Evolutionary conservation across 2,329 filamentous ascomycete genomes (phyloP).

Genomic region (Colletotrichum spinosum): DNA sequence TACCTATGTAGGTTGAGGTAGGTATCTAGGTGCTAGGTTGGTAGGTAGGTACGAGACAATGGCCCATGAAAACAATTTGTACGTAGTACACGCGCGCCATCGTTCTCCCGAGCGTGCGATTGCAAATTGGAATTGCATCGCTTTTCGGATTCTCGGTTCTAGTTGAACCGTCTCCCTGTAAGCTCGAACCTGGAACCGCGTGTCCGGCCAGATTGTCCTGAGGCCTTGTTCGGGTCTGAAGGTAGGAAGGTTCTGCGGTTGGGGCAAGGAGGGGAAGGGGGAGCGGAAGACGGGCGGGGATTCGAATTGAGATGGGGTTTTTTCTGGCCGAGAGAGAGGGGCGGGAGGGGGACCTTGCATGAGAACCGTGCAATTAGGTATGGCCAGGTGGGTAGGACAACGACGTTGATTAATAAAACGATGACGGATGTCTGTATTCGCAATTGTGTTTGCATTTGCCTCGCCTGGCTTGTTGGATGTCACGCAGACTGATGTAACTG

Average conservation of each 20-base stretch:
- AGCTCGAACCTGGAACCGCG: too few species aligned
- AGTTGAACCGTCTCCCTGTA: too few species aligned
- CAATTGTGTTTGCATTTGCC: not conserved
- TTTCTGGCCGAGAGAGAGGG: conserved; percentile 14
- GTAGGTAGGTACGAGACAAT: too few species aligned
- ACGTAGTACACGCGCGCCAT: too few species aligned
- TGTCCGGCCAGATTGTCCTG: conserved; percentile 1
- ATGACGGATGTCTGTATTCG: conserved; percentile 27
- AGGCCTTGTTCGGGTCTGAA: conserved; percentile 4
- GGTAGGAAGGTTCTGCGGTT: not conserved
- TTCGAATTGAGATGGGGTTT: conserved; percentile 14
- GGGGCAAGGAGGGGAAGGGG: conserved; percentile 8
- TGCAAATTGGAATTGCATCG: not conserved
- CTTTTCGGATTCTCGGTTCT: too few species aligned
- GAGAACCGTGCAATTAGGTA: conserved; percentile 28
- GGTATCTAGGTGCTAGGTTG: too few species aligned
- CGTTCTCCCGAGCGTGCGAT: too few species aligned
- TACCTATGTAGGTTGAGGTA: too few species aligned
- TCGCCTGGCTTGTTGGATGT: not conserved
- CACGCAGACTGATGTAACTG: not conserved
- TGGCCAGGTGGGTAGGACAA: conserved; percentile 25
- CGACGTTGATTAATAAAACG: conserved; percentile 11
- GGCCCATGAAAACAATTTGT: too few species aligned
- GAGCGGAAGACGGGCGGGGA: not conserved
- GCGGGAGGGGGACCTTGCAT: conserved; percentile 30